phyloP scores from a whole-genome alignment of 1,284 basidiomycete species.

The Boletus smithii region DNA sequence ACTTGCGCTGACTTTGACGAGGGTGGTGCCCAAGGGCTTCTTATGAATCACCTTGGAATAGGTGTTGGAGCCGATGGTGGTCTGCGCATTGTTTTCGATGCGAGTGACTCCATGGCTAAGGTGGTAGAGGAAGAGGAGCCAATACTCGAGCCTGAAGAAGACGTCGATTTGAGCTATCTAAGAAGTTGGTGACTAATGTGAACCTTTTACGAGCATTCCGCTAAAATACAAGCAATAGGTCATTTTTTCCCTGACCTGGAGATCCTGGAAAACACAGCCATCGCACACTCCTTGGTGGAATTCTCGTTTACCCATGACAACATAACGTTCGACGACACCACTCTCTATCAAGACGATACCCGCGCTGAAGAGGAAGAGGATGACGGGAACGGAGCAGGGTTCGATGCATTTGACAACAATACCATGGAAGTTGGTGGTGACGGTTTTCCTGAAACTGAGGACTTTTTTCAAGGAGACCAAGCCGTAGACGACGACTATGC shows the following conservation, averaged over 20 bases:
- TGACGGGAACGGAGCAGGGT: slow-evolving; percentile 41
- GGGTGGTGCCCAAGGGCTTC: slow-evolving; percentile 89
- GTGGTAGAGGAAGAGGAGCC: slow-evolving; percentile 73
- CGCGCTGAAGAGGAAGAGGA: slow-evolving; percentile 44
- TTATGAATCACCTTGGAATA: slow-evolving; percentile 88
- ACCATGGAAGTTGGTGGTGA: slow-evolving; percentile 46
- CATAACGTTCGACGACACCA: slow-evolving; percentile 59
- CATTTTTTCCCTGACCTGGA: slow-evolving; percentile 71
- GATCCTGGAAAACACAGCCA: slow-evolving; percentile 62
- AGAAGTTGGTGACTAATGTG: slow-evolving; percentile 50
- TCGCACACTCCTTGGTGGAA: slow-evolving; percentile 74
- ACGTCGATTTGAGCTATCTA: slow-evolving; percentile 66
- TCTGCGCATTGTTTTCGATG: slow-evolving; percentile 93
- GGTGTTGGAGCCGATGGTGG: slow-evolving; percentile 78
- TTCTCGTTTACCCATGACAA: slow-evolving; percentile 76
- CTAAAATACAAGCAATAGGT: slow-evolving; percentile 34
- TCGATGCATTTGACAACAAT: slow-evolving; percentile 32
- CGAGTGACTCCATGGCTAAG: slow-evolving; percentile 84
- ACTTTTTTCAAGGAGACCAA: slow-evolving; percentile 75
- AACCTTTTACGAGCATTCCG: not conserved
- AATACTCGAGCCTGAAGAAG: slow-evolving; percentile 59
- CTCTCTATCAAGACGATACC: slow-evolving; percentile 52
- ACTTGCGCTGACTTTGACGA: slow-evolving; percentile 99
- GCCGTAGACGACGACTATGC: slow-evolving; percentile 58
- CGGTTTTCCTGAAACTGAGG: slow-evolving; percentile 57